phyloP scores from a whole-genome alignment of 306 rosid genomes.

The Amphicarpaea edgeworthii region DNA sequence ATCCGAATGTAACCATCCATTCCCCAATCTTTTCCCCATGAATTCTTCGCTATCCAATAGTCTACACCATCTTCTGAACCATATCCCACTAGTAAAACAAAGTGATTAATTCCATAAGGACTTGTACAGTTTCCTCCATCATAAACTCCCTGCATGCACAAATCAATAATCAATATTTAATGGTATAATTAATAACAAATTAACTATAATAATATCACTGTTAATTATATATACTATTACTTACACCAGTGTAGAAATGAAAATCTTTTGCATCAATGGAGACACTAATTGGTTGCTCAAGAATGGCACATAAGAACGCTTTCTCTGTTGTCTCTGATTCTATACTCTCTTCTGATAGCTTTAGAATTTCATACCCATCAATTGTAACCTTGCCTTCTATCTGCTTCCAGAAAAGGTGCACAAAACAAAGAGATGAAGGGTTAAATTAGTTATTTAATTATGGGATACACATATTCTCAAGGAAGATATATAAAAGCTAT shows the following conservation, averaged over 20 bases:
- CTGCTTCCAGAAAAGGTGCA: slow-evolving; percentile 2
- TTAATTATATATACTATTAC: background rate
- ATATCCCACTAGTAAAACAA: slow-evolving; percentile 54
- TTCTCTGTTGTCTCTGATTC: background rate
- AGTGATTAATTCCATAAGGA: slow-evolving; percentile 47
- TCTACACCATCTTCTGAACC: slow-evolving; percentile 58
- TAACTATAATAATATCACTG: no score
- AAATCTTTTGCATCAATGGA: slow-evolving; percentile 42
- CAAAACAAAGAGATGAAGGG: background rate
- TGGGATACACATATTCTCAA: no score
- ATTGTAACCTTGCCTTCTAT: slow-evolving; percentile 2
- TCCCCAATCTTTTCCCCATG: slow-evolving; percentile 63
- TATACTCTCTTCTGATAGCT: background rate
- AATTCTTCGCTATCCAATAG: slow-evolving; percentile 66
- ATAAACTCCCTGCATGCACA: slow-evolving; percentile 15
- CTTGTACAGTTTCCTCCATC: slow-evolving; percentile 8
- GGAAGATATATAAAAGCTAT: no score
- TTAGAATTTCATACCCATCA: background rate
- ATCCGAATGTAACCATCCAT: slow-evolving; percentile 55
- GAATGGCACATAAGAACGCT: background rate
- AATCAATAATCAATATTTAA: background rate
- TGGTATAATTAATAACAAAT: no score
- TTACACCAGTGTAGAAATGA: background rate
- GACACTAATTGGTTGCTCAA: slow-evolving; percentile 59
- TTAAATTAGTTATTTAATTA: background rate